Evolutionary conservation across 2,329 filamentous ascomycete species (phyloP).

Genomic region (Pseudocercospora macadamiae): DNA sequence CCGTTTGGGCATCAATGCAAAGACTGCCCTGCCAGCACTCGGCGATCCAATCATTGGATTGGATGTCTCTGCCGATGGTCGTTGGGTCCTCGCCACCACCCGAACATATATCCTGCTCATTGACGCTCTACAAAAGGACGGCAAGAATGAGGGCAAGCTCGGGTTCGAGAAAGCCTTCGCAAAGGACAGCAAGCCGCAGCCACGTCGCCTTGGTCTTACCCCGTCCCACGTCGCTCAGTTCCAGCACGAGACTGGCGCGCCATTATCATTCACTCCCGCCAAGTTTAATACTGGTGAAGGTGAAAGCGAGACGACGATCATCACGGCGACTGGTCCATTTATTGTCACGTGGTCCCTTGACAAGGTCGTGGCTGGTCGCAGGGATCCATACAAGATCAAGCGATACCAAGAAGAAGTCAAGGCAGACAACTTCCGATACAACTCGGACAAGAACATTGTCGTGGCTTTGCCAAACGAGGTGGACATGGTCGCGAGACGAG

Average conservation of each 20-base stretch:
- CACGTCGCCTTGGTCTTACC: constrained; percentile 82
- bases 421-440: constrained; percentile 97
- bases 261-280: constrained; percentile 85
- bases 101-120: constrained; percentile 93
- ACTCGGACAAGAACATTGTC: constrained; percentile 96
- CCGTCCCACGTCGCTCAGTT: constrained; percentile 96
- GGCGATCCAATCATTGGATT: constrained; percentile 94
- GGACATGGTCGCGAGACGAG: constrained; percentile 90
- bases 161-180: constrained; percentile 93
- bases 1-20: constrained; percentile 92
- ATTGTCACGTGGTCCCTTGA: constrained; percentile 86
- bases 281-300: constrained; percentile 91
- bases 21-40: constrained; percentile 93
- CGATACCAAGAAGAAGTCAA: constrained; percentile 94
- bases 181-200: constrained; percentile 91
- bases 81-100: constrained; percentile 93
- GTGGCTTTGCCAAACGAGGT: constrained; percentile 96
- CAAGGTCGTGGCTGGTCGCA: constrained; percentile 78
- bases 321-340: constrained; percentile 52
- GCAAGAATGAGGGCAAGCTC: constrained; percentile 97
- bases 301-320: constrained; percentile 82
- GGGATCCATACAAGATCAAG: constrained; percentile 94
- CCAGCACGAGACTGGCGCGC: constrained; percentile 89
- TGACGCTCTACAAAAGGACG: constrained; percentile 80
- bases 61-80: constrained; percentile 92